phyloP scores from a whole-genome alignment of 2,329 filamentous ascomycete species.

The Neobulgaria alba region DNA sequence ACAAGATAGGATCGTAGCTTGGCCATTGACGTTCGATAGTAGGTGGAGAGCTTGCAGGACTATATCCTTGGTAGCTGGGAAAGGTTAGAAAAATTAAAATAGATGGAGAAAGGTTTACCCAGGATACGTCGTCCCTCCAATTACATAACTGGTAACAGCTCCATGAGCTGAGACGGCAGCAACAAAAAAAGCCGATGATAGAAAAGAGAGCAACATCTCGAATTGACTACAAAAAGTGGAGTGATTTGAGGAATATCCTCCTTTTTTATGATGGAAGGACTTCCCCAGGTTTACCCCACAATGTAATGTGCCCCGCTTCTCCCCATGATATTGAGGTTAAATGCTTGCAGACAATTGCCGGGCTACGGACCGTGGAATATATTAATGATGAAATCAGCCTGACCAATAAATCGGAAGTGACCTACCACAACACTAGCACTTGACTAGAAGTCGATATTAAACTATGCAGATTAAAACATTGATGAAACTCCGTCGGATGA shows the following conservation, averaged over 20 bases:
- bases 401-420: too few relatives aligned
- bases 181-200: conserved; percentile 26
- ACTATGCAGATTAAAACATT: too few relatives aligned
- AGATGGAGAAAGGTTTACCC: conserved; percentile 28
- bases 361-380: conserved; percentile 9
- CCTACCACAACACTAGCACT: too few relatives aligned
- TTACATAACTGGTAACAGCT: conserved; percentile 39
- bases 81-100: neutral
- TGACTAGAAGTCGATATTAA: too few relatives aligned
- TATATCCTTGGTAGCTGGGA: conserved; percentile 36
- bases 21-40: conserved; percentile 51
- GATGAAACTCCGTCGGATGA: too few relatives aligned
- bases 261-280: conserved; percentile 6
- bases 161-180: conserved; percentile 30
- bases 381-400: conserved; percentile 7
- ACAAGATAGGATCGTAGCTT: conserved; percentile 46
- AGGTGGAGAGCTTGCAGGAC: conserved; percentile 37
- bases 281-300: conserved; percentile 13
- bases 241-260: neutral
- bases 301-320: conserved; percentile 10
- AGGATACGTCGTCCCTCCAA: conserved; percentile 35
- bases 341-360: conserved; percentile 11
- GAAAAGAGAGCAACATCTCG: conserved; percentile 32
- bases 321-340: conserved; percentile 9
- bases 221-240: conserved; percentile 1